These are phyloP conservation scores for Dactylis glomerata DNA, from an alignment of 176 grass and related monocot species.

Conservation along the genomic window DNA sequence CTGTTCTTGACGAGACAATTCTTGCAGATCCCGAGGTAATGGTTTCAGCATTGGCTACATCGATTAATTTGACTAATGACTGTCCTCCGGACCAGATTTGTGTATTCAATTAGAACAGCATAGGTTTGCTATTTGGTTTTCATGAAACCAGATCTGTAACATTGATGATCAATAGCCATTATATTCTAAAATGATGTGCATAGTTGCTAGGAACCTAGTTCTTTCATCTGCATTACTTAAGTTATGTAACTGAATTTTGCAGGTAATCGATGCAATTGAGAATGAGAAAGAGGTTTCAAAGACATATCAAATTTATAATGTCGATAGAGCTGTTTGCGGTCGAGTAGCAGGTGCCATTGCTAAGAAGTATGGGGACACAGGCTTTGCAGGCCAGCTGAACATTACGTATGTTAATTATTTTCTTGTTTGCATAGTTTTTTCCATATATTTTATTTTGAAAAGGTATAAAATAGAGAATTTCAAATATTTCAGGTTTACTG, in stretches of 20 bases:
- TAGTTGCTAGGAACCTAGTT: constrained; percentile 14
- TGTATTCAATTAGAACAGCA: neutral
- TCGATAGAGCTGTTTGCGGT: constrained; percentile 96
- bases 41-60: constrained; percentile 9
- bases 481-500: constrained; percentile 70
- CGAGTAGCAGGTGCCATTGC: constrained; percentile 93
- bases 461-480: constrained; percentile 26
- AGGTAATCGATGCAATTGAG: constrained; percentile 92
- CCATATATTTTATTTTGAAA: constrained; percentile 11
- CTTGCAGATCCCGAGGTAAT: constrained; percentile 85
- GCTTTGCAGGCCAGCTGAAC: constrained; percentile 93
- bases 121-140: neutral
- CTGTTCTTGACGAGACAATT: constrained; percentile 88
- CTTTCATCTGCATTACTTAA: constrained; percentile 23
- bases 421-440: constrained; percentile 19
- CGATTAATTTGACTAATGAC: constrained; percentile 20
- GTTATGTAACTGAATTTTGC: constrained; percentile 27
- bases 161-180: constrained; percentile 4
- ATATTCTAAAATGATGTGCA: constrained; percentile 1
- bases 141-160: constrained; percentile 22
- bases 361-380: constrained; percentile 95
- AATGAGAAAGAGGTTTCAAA: constrained; percentile 88
- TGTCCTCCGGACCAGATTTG: constrained; percentile 6
- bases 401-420: constrained; percentile 62
- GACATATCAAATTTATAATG: constrained; percentile 79